A percentile compares a stretch with the other conserved stretches of the same genome.
Conservation (phyloP, 257 asterid species). For the Linderniella brevidens region DNA sequence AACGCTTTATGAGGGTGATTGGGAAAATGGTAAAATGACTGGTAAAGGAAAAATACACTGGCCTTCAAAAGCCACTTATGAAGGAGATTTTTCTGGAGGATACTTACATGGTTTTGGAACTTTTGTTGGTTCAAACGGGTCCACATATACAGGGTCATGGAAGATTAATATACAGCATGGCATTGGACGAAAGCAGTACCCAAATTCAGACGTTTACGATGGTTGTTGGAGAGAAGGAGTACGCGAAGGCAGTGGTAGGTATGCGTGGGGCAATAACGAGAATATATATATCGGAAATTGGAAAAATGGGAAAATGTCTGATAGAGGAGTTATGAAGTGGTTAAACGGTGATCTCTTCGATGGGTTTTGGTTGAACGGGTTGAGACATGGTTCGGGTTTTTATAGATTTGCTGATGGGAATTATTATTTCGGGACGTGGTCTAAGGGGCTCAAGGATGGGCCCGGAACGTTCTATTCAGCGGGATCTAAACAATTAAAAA, state of each 20-base stretch:
- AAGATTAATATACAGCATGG: constrained; percentile 25
- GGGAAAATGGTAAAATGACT: constrained; percentile 85
- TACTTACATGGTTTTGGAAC: constrained; percentile 81
- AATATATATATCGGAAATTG: constrained; percentile 74
- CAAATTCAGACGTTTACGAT: constrained; percentile 67
- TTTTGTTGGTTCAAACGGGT: constrained; percentile 54
- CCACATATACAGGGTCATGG: constrained; percentile 55
- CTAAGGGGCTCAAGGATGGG: constrained; percentile 83
- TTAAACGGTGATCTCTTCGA: constrained; percentile 66
- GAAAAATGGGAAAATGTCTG: constrained; percentile 63
- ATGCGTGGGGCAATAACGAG: constrained; percentile 51
- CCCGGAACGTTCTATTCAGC: constrained; percentile 75
- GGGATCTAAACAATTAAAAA: constrained; percentile 24
- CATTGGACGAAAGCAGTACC: constrained; percentile 68
- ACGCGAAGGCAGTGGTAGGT: constrained; percentile 88
- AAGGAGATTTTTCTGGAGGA: constrained; percentile 82
- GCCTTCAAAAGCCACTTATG: constrained; percentile 67
- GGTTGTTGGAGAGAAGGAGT: constrained; percentile 92
- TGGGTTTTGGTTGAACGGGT: constrained; percentile 79
- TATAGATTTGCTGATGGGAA: constrained; percentile 68
- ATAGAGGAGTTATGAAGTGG: constrained; percentile 95
- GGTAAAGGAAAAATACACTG: constrained; percentile 78
- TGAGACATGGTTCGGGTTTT: constrained; percentile 71
- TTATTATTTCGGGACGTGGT: constrained; percentile 86
- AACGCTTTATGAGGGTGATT: constrained; percentile 70